Evolutionary conservation across 495 filamentous ascomycete genomes (phyloP), one percentile per base, ranked within the genome.

Genomic region (Pyrenula massariospora): DNA sequence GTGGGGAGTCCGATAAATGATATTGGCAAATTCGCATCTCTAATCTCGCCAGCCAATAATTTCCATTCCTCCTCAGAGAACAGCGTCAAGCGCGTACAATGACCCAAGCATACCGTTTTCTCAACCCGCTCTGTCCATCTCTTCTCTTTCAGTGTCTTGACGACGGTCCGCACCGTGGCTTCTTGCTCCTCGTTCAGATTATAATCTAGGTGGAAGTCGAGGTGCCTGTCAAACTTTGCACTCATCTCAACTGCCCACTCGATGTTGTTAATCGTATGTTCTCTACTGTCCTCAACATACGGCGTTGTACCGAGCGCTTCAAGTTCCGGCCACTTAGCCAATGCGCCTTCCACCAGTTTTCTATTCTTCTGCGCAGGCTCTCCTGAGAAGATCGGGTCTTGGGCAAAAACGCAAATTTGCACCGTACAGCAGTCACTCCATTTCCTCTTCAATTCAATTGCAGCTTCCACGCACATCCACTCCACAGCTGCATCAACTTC

Each of bases 131-230:
- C 20, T 20, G 50, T 52, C 82, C 84, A 87, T 3, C 69, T 58
- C 25, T 69, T 63, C 24, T 63, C 58, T 52, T 73, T 65, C 11
- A 87, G 71, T 0, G 67, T 66, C 1, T 74, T 58, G 19, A 88
- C 53, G 2, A 81, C 80, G 51, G 78, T 65, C 70, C 74, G 77
- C 1, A 83, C 68, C 23, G 83, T 59, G 0, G 81, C 70, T 53
- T 75, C 66, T 25, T 62, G 75, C 1, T 55, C 62, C 2, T 62
- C 20, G 54, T 83, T 76, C 5, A 89, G 68, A 59, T 84, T 78
- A 63, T 89, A 89, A 64, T 89, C 87, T 0, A 89, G 72, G 63
- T 91, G 87, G 48, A 89, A 80, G 61, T 90, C 87, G 8, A 91
- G 62, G 64, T 86, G 84, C 54, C 81, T 77, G 3, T 64, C 60